Conservation (phyloP, 2,329 filamentous ascomycete species). For the Fusarium domesticum region DNA sequence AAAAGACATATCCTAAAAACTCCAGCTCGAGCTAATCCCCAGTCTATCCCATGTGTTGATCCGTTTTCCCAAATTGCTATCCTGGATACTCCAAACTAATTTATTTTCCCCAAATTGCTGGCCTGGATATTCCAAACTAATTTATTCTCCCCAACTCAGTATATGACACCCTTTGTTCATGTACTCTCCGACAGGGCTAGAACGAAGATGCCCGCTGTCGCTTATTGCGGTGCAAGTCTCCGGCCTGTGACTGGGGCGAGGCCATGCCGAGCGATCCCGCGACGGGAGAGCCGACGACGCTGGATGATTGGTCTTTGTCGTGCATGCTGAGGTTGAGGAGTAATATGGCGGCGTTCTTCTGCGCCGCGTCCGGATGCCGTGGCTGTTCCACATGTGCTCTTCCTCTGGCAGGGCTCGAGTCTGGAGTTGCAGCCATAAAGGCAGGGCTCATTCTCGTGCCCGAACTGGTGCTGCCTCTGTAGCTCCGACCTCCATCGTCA, state of each 20-base stretch:
- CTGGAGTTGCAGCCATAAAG: slow-evolving; percentile 15
- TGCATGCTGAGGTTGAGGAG: slow-evolving; percentile 21
- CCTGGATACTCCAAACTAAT: not conserved
- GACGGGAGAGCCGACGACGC: not conserved
- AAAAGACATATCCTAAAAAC: not conserved
- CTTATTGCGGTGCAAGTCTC: slow-evolving; percentile 23
- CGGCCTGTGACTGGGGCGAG: not conserved
- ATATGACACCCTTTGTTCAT: too few species aligned
- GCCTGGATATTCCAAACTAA: not conserved
- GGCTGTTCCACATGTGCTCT: not conserved
- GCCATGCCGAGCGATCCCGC: not conserved
- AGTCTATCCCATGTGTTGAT: not conserved
- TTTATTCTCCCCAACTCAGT: too few species aligned
- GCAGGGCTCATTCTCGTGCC: slow-evolving; percentile 13
- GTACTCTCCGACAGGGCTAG: slow-evolving; percentile 1
- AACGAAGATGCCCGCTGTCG: slow-evolving; percentile 20
- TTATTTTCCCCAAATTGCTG: not conserved
- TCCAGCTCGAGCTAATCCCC: not conserved
- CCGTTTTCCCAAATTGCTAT: not conserved
- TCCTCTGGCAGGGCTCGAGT: slow-evolving; percentile 15
- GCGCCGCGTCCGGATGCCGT: slow-evolving; percentile 7
- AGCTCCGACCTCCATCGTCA: slow-evolving; percentile 15
- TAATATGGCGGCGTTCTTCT: slow-evolving; percentile 25
- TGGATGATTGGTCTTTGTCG: slow-evolving; percentile 3
- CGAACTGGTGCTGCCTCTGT: slow-evolving; percentile 23